Conservation (phyloP, 345 rosid species). For the Alliaria petiolata region DNA sequence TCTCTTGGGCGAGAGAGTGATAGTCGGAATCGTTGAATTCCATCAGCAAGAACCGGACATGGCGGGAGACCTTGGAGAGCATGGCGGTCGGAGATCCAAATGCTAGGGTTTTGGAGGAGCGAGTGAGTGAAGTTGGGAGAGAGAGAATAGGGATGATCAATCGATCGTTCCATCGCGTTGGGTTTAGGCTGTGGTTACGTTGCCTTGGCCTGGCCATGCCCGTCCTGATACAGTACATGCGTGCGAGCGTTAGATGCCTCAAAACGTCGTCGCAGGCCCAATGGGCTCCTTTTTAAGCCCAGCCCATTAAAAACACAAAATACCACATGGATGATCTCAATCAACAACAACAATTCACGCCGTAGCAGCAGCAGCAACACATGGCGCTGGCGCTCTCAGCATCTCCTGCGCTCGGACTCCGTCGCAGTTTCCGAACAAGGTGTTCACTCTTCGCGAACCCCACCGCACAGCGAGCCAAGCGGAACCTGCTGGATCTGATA, state of each 20-base stretch:
- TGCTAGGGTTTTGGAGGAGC: no score
- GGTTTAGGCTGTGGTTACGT: no score
- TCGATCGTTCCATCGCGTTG: neutral
- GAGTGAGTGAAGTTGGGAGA: no score
- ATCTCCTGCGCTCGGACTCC: neutral
- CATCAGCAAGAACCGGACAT: neutral
- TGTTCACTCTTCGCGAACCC: slow-evolving; percentile 47
- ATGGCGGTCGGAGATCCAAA: neutral
- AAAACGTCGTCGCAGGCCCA: no score
- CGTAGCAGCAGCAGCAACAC: neutral
- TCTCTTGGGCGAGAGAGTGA: neutral
- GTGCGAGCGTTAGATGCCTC: no score
- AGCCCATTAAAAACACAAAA: neutral
- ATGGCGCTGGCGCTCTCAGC: slow-evolving; percentile 24
- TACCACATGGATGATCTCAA: no score
- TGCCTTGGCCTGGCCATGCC: no score
- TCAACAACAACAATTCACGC: no score
- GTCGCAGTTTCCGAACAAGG: slow-evolving; percentile 8
- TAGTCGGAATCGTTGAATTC: no score
- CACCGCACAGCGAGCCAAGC: slow-evolving; percentile 48
- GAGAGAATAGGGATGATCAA: no score
- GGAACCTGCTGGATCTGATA: slow-evolving; percentile 60
- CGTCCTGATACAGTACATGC: no score
- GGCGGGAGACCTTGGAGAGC: neutral
- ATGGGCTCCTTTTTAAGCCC: neutral